Evolutionary conservation across 805 yeast species (phyloP), one percentile per base, ranked within the genome.

Genomic region (Candida coleopterorum): DNA sequence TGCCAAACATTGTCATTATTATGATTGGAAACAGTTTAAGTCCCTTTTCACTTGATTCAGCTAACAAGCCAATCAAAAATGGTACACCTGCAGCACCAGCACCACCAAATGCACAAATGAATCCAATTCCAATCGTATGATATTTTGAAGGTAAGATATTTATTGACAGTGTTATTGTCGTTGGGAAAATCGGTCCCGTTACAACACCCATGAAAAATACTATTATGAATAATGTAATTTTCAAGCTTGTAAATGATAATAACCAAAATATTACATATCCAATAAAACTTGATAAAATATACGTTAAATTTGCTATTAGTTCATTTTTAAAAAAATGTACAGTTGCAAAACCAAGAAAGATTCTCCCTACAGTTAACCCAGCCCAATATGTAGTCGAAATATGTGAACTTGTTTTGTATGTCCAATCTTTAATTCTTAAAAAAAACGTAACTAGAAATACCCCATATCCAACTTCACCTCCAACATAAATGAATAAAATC

Each of bases 71-170:
- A 25, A 80, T 68, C 2, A 76, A 36, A 43, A 77, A 81, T 1
- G 94, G 93, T 6, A 85, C 43, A 0, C 75, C 68, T 0, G 94
- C 90, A n/a, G 83, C 84, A 1, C 95, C 95, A 11, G 81, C 76
- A 3, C 93, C 89, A 6, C 94, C 95, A 41, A 85, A 53, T 0
- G 93, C 88, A 38, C 88, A 79, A 15, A 82, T 75, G 37, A 83
- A 65, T 0, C 95, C 89, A 7, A 86, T 70, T 1, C 87, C 89
- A 12, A 76, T 58, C 8, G 83, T 74, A 36, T 82, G 83, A 35
- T 72, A 59, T 27, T 66, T 68, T 18, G 61, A 56, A 0, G 95
- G 95, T 29, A 86, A 54, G 2, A 77, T 61, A 37, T 77, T 75
- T 31, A 83, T 56, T 1, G 86, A 70, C 8, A 81, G 72, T 10